A percentile compares a stretch with the other conserved stretches of the same genome.
Conservation (phyloP, 352 stramenopile species). For the Phytophthora fragariaefolia region DNA sequence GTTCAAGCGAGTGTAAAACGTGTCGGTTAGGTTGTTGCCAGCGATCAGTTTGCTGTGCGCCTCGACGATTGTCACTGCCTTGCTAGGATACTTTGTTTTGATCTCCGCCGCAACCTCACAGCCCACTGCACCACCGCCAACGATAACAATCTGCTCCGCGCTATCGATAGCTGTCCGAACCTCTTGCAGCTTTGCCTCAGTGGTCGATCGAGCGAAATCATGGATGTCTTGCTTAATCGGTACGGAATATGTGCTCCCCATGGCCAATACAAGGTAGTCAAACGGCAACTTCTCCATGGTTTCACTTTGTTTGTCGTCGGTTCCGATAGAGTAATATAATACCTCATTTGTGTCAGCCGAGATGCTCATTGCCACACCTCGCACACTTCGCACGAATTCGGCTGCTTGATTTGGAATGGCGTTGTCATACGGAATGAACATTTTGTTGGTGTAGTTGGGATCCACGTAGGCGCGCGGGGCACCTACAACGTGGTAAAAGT, state of each 20-base stretch:
- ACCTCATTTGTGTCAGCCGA: conserved; percentile 31
- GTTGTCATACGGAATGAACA: conserved; percentile 50
- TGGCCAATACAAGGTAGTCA: conserved; percentile 49
- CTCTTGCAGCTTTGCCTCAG: conserved; percentile 31
- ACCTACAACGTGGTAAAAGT: conserved; percentile 46
- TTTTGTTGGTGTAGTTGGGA: conserved; percentile 33
- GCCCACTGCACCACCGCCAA: conserved; percentile 41
- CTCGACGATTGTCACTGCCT: conserved; percentile 44
- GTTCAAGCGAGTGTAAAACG: conserved; percentile 29
- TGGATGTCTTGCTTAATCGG: conserved; percentile 40
- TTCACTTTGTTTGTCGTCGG: conserved; percentile 20
- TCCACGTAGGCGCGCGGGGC: conserved; percentile 48
- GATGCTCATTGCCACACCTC: conserved; percentile 35
- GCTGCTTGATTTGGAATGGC: conserved; percentile 27
- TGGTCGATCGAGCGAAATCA: conserved; percentile 29
- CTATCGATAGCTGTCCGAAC: conserved; percentile 33
- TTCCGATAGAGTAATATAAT: conserved; percentile 28
- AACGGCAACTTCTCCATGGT: conserved; percentile 34
- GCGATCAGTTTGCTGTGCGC: conserved; percentile 28
- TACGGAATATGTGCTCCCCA: conserved; percentile 39
- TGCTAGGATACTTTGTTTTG: conserved; percentile 38
- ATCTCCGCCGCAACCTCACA: conserved; percentile 49
- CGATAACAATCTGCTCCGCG: conserved; percentile 33
- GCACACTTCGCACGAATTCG: conserved; percentile 33
- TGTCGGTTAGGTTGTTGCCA: conserved; percentile 26